phyloP scores from a whole-genome alignment of 106 monocot genomes.

The Posidonia australis region DNA sequence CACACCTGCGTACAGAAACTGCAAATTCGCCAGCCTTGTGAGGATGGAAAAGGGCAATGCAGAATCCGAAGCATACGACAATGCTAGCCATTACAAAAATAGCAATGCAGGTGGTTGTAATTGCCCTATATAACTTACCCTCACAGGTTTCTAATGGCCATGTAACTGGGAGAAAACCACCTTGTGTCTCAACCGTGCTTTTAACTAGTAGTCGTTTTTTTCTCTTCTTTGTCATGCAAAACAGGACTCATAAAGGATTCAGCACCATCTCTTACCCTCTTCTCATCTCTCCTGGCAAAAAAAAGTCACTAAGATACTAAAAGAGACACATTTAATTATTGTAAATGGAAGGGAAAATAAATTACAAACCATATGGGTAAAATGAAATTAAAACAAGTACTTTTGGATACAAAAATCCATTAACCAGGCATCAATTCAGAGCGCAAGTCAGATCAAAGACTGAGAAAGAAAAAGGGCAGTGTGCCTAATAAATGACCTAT shows the following conservation, averaged over 20 bases:
- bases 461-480: no score
- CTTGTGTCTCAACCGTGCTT: constrained; percentile 2
- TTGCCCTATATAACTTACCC: constrained; percentile 3
- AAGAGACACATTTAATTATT: no score
- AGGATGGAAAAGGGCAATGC: constrained; percentile 54
- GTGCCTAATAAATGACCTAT: no score
- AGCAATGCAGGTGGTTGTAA: constrained; percentile 20
- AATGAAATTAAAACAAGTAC: no score
- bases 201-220: constrained; percentile 19
- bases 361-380: no score
- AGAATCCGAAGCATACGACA: constrained; percentile 52
- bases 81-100: constrained; percentile 31
- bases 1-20: constrained; percentile 38
- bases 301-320: no score
- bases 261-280: not conserved
- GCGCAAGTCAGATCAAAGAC: no score
- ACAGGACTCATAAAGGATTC: not conserved
- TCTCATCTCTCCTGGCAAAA: not conserved
- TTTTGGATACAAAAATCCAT: no score
- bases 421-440: no score
- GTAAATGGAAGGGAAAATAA: no score
- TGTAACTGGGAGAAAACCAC: constrained; percentile 7
- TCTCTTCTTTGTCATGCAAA: constrained; percentile 17
- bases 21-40: constrained; percentile 30
- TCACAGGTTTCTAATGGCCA: constrained; percentile 16